Percentiles rank a stretch among this genome's conserved stretches.
phyloP scores from a whole-genome alignment of 2,329 filamentous ascomycete genomes.

The Fusarium sp. region DNA sequence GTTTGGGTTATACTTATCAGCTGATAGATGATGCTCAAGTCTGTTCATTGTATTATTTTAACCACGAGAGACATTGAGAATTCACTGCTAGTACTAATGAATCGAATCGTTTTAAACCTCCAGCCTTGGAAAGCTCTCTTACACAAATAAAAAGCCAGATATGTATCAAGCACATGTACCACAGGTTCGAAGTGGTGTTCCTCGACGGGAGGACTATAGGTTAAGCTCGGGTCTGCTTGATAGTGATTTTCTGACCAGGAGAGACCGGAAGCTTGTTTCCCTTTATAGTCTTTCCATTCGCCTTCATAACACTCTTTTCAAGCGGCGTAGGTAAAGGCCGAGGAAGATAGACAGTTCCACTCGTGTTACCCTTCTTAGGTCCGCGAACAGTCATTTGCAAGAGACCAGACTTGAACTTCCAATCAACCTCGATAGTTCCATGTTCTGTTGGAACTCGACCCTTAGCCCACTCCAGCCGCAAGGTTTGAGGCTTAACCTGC shows the following conservation, averaged over 20 bases:
- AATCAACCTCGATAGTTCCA: neutral
- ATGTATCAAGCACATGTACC: neutral
- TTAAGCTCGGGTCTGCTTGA: neutral
- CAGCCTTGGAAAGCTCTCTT: too few relatives aligned
- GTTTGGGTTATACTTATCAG: too few relatives aligned
- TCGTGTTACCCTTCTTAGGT: neutral
- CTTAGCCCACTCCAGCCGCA: neutral
- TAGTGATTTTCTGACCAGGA: neutral
- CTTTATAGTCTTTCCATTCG: neutral
- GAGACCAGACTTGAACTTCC: neutral
- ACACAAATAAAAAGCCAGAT: too few relatives aligned
- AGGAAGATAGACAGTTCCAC: neutral
- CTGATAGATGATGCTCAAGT: too few relatives aligned
- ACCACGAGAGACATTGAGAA: too few relatives aligned
- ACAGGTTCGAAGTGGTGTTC: neutral
- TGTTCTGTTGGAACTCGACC: neutral
- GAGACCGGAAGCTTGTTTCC: fast-evolving
- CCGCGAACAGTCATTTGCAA: neutral
- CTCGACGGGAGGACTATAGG: fast-evolving
- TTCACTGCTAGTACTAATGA: too few relatives aligned
- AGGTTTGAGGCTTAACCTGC: neutral
- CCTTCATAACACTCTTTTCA: neutral
- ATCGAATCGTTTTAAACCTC: too few relatives aligned
- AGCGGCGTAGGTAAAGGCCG: neutral
- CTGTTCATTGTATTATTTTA: too few relatives aligned